phyloP scores from a whole-genome alignment of 2,329 filamentous ascomycete species.

The Penicillium sp. region DNA sequence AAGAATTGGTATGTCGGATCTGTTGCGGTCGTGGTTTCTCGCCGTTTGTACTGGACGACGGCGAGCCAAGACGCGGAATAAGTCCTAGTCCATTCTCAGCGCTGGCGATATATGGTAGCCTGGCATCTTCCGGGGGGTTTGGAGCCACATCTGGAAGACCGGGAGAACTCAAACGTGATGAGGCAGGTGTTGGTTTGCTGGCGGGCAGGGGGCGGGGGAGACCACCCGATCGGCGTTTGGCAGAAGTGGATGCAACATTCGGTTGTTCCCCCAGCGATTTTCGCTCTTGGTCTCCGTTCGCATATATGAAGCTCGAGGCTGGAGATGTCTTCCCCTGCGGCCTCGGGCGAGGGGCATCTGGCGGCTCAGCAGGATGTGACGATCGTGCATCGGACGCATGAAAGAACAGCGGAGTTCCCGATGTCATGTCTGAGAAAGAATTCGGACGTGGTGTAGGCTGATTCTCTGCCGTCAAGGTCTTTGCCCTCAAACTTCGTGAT shows the following conservation, averaged over 20 bases:
- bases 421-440: slow-evolving; percentile 34
- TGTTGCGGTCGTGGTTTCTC: slow-evolving; percentile 14
- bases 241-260: slow-evolving; percentile 11
- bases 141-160: slow-evolving; percentile 24
- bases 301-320: slow-evolving; percentile 35
- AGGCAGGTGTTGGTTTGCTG: slow-evolving; percentile 21
- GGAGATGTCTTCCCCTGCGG: slow-evolving; percentile 24
- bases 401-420: slow-evolving; percentile 71
- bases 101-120: slow-evolving; percentile 16
- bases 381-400: slow-evolving; percentile 76
- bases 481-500: slow-evolving; percentile 33
- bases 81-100: slow-evolving; percentile 22
- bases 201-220: slow-evolving; percentile 23
- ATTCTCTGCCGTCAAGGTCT: slow-evolving; percentile 37
- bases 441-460: slow-evolving; percentile 31
- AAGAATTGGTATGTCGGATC: slow-evolving; percentile 30
- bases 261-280: slow-evolving; percentile 21
- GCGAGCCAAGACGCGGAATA: slow-evolving; percentile 18
- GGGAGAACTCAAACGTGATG: slow-evolving; percentile 32
- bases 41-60: slow-evolving; percentile 18
- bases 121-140: slow-evolving; percentile 22
- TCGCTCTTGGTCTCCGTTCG: slow-evolving; percentile 36
- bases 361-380: slow-evolving; percentile 37
- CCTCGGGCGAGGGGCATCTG: slow-evolving; percentile 25
- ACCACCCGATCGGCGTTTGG: slow-evolving; percentile 31